These are phyloP conservation scores for Leccinum broughii DNA, from an alignment of 768 basidiomycete species.

Conservation along the genomic window DNA sequence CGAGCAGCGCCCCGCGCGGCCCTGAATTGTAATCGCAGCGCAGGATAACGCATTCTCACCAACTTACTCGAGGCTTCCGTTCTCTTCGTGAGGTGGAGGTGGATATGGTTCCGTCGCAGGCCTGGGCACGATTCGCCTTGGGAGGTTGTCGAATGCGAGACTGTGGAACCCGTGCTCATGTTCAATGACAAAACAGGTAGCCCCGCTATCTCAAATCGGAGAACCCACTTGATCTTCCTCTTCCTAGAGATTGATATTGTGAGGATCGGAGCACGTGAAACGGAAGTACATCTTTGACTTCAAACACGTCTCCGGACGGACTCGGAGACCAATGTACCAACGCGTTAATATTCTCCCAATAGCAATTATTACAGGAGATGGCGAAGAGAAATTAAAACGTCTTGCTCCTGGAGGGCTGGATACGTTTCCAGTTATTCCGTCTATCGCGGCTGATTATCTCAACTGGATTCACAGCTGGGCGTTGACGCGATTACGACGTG, in stretches of 20 bases:
- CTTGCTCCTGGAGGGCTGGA: conserved; percentile 66
- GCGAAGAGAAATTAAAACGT: conserved; percentile 59
- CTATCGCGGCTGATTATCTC: conserved; percentile 1
- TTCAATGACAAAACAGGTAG: conserved; percentile 29
- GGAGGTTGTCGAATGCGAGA: conserved; percentile 74
- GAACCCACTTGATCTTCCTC: conserved; percentile 7
- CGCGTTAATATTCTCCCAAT: conserved; percentile 61
- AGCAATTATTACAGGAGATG: conserved; percentile 60
- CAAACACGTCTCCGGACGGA: conserved; percentile 41
- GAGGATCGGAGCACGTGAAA: conserved; percentile 51
- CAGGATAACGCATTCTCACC: conserved; percentile 16
- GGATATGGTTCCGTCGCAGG: conserved; percentile 51
- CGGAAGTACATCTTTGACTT: conserved; percentile 66
- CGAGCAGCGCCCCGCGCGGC: background rate
- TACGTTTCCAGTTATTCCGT: background rate
- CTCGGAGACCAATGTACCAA: conserved; percentile 44
- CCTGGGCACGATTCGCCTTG: conserved; percentile 51
- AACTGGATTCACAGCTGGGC: conserved; percentile 52
- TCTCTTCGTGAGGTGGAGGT: conserved; percentile 35
- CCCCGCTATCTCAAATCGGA: conserved; percentile 7
- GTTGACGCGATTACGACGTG: conserved; percentile 62
- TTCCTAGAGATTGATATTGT: conserved; percentile 58
- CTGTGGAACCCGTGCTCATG: conserved; percentile 63
- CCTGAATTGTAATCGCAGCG: conserved; percentile 21
- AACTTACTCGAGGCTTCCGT: conserved; percentile 19